A percentile compares a stretch with the other conserved stretches of the same genome.
phyloP scores from a whole-genome alignment of 768 basidiomycete genomes.

The Agaricus sinodeliciosus region DNA sequence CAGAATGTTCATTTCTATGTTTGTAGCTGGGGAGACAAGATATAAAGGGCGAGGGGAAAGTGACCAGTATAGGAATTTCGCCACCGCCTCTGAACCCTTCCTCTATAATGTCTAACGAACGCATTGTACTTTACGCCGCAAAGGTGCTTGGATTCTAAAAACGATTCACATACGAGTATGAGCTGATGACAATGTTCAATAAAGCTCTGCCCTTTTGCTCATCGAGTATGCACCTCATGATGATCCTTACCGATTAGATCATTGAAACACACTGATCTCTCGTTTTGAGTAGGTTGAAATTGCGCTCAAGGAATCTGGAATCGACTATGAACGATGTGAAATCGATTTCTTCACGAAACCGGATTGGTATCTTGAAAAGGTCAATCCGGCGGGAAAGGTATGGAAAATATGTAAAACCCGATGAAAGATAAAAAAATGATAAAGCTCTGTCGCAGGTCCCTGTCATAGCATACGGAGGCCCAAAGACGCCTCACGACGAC shows the following conservation, averaged over 20 bases:
- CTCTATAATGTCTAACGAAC: slow-evolving; percentile 6
- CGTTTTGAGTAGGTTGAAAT: slow-evolving; percentile 39
- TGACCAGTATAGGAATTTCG: too few relatives aligned
- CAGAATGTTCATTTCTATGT: too few relatives aligned
- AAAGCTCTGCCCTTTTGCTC: slow-evolving; percentile 54
- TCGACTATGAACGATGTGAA: slow-evolving; percentile 42
- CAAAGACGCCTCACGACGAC: slow-evolving; percentile 38
- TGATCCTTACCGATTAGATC: not conserved
- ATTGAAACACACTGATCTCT: not conserved
- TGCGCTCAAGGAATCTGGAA: slow-evolving; percentile 51
- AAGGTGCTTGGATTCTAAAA: slow-evolving; percentile 25
- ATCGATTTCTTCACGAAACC: slow-evolving; percentile 63
- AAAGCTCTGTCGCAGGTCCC: slow-evolving; percentile 34
- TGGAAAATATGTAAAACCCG: not conserved
- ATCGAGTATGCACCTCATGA: slow-evolving; percentile 44
- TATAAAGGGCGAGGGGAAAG: too few relatives aligned
- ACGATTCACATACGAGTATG: not conserved
- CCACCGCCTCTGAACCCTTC: too few relatives aligned
- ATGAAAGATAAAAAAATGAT: not conserved
- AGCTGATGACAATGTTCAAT: not conserved
- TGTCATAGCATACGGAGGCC: slow-evolving; percentile 56
- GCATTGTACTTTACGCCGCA: slow-evolving; percentile 37
- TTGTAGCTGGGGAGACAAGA: too few relatives aligned
- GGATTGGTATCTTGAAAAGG: slow-evolving; percentile 56
- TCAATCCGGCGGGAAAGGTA: slow-evolving; percentile 66